A percentile compares a stretch with the other conserved stretches of the same genome.
Evolutionary conservation across 306 rosid species (phyloP).

Genomic region (Casuarina equisetifolia): DNA sequence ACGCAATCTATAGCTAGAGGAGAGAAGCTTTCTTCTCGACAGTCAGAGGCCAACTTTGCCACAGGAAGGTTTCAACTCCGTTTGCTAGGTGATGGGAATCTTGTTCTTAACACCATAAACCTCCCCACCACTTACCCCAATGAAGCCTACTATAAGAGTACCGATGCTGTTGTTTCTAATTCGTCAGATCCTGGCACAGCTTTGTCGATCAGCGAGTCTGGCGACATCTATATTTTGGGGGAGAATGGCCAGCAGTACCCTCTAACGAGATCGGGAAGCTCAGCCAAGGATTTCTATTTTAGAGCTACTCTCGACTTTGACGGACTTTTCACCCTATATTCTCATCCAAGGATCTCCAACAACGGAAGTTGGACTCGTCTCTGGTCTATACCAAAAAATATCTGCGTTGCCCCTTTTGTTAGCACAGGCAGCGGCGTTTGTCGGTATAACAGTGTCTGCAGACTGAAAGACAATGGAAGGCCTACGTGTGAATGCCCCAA

Average conservation of each 20-base stretch:
- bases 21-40: too few relatives aligned
- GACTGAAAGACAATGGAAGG: slow-evolving; percentile 19
- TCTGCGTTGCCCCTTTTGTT: neutral
- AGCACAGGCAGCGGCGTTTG: slow-evolving; percentile 37
- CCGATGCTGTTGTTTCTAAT: neutral
- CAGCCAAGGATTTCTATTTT: neutral
- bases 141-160: neutral
- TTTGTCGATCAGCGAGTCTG: too few relatives aligned
- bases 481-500: slow-evolving; percentile 44
- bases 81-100: too few relatives aligned
- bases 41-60: too few relatives aligned
- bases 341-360: too few relatives aligned
- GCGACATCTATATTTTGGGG: slow-evolving; percentile 7
- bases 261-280: neutral
- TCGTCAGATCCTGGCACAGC: too few relatives aligned
- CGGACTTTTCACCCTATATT: too few relatives aligned
- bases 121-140: neutral
- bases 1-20: too few relatives aligned
- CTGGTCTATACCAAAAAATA: slow-evolving; percentile 26
- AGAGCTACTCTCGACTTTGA: too few relatives aligned
- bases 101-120: neutral
- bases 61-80: too few relatives aligned
- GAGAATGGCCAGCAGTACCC: slow-evolving; percentile 17
- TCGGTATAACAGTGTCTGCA: slow-evolving; percentile 53
- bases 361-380: too few relatives aligned